These are phyloP conservation scores for Euphrasia confusa DNA, from an alignment of 257 asterid species.

Conservation along the genomic window DNA sequence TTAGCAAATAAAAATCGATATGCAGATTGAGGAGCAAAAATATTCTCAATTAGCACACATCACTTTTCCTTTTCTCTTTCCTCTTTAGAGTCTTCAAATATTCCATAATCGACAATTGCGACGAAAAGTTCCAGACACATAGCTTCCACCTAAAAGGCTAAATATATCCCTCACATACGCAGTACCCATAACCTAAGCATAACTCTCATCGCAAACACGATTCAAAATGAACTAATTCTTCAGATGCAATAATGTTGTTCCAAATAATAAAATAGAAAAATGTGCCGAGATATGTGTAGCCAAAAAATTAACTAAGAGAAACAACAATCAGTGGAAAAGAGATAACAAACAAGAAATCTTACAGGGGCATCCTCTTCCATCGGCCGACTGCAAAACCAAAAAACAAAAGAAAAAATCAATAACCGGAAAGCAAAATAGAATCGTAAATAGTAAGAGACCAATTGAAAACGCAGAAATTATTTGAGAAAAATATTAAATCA, in stretches of 20 bases:
- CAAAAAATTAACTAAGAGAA: neutral
- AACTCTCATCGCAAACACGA: no score
- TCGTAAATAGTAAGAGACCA: neutral
- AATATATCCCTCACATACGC: no score
- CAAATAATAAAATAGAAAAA: no score
- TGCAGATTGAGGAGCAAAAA: neutral
- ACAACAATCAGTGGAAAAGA: neutral
- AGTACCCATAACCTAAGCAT: no score
- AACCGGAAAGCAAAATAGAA: conserved; percentile 15
- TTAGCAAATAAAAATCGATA: neutral
- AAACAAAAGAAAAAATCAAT: conserved; percentile 24
- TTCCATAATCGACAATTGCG: no score
- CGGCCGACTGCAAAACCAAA: conserved; percentile 52
- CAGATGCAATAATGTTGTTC: no score
- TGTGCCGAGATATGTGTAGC: neutral
- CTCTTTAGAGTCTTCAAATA: no score
- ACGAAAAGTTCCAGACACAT: no score
- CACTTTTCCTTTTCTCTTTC: neutral
- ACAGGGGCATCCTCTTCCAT: conserved; percentile 74
- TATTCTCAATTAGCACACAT: neutral
- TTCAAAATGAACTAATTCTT: no score
- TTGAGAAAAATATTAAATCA: neutral
- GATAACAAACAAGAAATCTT: conserved; percentile 29
- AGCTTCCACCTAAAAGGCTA: no score
- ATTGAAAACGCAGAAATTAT: neutral